phyloP scores from a whole-genome alignment of 2,329 filamentous ascomycete genomes.

The Colletotrichum sp. region DNA sequence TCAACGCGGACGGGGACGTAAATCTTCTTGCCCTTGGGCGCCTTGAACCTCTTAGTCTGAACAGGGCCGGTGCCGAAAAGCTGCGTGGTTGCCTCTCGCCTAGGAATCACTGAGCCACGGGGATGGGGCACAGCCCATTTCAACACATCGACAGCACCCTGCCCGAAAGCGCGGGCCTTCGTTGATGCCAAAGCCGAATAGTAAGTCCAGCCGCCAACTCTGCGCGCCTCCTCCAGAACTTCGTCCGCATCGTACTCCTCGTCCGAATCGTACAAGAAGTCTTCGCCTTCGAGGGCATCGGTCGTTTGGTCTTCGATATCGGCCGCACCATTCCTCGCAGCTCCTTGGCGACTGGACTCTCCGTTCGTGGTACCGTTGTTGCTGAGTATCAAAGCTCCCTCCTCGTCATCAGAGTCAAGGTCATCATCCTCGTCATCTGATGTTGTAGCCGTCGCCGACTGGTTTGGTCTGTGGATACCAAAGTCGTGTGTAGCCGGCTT shows the following conservation, averaged over 20 bases:
- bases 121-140: conserved; percentile 62
- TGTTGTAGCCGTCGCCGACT: conserved; percentile 78
- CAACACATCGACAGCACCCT: conserved; percentile 47
- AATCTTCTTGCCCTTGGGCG: conserved; percentile 86
- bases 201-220: conserved; percentile 79
- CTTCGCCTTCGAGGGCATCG: conserved; percentile 66
- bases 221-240: conserved; percentile 77
- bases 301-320: conserved; percentile 88
- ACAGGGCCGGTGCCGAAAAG: conserved; percentile 63
- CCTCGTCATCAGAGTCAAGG: conserved; percentile 45
- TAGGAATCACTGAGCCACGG: conserved; percentile 59
- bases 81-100: conserved; percentile 57
- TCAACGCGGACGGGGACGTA: conserved; percentile 96
- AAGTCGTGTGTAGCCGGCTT: conserved; percentile 90
- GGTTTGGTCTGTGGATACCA: conserved; percentile 82
- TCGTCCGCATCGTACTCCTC: conserved; percentile 80
- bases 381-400: conserved; percentile 5
- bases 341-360: conserved; percentile 43
- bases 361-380: conserved; percentile 28
- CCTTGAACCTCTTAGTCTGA: conserved; percentile 67
- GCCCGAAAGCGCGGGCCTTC: conserved; percentile 48
- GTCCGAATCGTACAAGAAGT: conserved; percentile 91
- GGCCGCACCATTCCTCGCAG: conserved; percentile 39
- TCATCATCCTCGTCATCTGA: conserved; percentile 80
- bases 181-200: conserved; percentile 62